Base-by-base conservation (phyloP, 306 rosid genomes). In the Begonia loranthoides region DNA sequence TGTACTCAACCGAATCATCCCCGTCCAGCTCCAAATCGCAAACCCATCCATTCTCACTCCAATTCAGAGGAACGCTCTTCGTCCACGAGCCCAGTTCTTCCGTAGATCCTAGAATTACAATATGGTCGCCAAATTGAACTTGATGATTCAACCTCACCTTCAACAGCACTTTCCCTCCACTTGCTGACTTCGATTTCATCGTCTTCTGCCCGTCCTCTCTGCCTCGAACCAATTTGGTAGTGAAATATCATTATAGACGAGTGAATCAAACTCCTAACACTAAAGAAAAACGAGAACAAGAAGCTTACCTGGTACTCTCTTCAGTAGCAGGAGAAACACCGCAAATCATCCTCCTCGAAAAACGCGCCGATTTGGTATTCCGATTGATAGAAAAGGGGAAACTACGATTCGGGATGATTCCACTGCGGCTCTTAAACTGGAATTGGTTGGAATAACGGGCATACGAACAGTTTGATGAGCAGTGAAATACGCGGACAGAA, bases 21-120 rank as follows among this genome's bases (percentile, higher is more conserved):
- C 73, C 78, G 17, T 45, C 51, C 4, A 79, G 69, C 53, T 70
- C 75, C 56, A 89, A 72, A 7, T 72, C 52, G 44, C 90, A 70
- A 13, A 77, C 83, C 97, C 97, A 89, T 22, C 97, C 97, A 1
- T 54, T 61, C 51, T 68, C 69, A 0, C 83, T 82, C 97, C 97
- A 89, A 17, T 70, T 62, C 75, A 89, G 14, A 1, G 72, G 85
- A 41, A 80, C 69, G n/a, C 50, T 16, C 41, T 76, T 73, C 72
- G 62, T 84, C 97, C 97, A 89, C 0, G 90, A 73, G 4, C 97
- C 97, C 36, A 89, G 63, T 43, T 82, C 85, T 60, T 85, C 61
- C 13, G 71, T 4, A 9, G 97, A 89, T 59, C 97, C 97, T 59
- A 76, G 57, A 70, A 89, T 43, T 41, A 41, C 87, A 57, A 89